Percentiles rank a stretch among this genome's conserved stretches.
Evolutionary conservation across 2,329 filamentous ascomycete genomes (phyloP).

Genomic region (Ceratocystis ficicola): DNA sequence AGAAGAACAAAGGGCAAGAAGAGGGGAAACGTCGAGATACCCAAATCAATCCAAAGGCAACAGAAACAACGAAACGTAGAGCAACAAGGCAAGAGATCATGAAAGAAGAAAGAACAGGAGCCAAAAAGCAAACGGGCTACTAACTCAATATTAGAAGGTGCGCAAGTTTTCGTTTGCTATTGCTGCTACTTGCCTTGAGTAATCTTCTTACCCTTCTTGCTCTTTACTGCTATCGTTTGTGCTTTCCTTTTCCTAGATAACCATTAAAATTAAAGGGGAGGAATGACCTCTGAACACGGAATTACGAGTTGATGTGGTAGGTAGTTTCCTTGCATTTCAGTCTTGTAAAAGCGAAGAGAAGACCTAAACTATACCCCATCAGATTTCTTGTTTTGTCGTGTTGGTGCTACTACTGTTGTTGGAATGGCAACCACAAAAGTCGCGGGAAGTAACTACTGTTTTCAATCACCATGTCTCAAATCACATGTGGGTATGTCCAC

Average conservation of each 20-base stretch:
- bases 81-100: slow-evolving; percentile 8
- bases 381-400: neutral
- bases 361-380: neutral
- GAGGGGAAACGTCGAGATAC: slow-evolving; percentile 1
- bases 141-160: neutral
- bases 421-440: neutral
- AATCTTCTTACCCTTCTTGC: too few relatives aligned
- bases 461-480: neutral
- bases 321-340: neutral
- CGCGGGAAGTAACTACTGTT: neutral
- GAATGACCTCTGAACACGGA: neutral
- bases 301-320: neutral
- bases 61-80: neutral
- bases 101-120: slow-evolving; percentile 2
- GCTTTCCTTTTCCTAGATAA: neutral
- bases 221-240: neutral
- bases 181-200: neutral
- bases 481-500: neutral
- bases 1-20: neutral
- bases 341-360: neutral
- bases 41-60: neutral
- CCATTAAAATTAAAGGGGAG: slow-evolving; percentile 1
- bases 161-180: neutral
- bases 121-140: slow-evolving; percentile 1
- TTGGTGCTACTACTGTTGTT: neutral